Evolutionary conservation across 108 stramenopile genomes (phyloP), one percentile per base, ranked within the genome.

Genomic region (Ochromonas danica): DNA sequence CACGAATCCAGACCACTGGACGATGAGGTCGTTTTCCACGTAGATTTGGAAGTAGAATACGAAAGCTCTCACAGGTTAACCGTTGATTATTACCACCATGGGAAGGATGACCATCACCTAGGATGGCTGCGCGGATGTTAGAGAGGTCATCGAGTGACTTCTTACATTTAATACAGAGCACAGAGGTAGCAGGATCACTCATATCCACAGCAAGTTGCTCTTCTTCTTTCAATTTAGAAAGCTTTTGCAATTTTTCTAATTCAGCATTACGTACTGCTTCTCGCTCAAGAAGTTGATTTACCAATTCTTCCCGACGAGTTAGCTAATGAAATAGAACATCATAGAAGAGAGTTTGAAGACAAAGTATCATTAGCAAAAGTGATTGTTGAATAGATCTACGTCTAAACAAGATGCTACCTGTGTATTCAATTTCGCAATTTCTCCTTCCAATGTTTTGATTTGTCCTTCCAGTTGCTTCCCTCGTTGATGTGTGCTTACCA

Each of bases 151-250:
- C 84, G 0, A 88, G 51, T 10, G 87, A 81, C 3, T 81, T 81
- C 0, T 82, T 81, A 80, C 87, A 88, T 40, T 86, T 85, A 40
- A 86, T 85, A 78, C 87, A 88, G 6, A 88, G 79, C 31, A 88
- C 86, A 45, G 84, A 85, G 0, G 39, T 72, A 14, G 77, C 78
- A 0, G 70, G 63, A 62, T 63, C 77, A 2, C 25, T 36, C 1
- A 42, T 22, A 3, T 84, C 80, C 42, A 80, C 27, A 6, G 63
- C 3, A 28, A 33, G 17, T 22, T 35, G 40, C 43, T 75, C 72
- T 6, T 75, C 72, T 38, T 75, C 72, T 31, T 60, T 45, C 51
- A 57, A 14, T 36, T 45, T 60, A 28, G 72, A 6, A 6, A 75
- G 10, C 31, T 60, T 45, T 31, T 45, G 25, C 31, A 75, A 41